Conservation (phyloP, 2,329 filamentous ascomycete genomes). For the Ascochyta koolunga region DNA sequence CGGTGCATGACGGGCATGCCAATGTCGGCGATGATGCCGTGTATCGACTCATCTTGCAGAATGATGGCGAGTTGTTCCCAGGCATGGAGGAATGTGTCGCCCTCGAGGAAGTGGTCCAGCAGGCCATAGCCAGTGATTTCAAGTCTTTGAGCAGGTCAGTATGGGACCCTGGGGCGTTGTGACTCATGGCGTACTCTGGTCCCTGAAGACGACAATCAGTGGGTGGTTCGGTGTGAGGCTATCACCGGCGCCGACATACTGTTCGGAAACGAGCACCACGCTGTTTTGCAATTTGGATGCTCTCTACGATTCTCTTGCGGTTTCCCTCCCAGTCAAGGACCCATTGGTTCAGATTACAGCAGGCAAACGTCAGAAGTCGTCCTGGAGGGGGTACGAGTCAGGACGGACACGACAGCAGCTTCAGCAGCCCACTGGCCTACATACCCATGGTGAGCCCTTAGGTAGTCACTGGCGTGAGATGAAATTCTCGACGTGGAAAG, state of each 20-base stretch:
- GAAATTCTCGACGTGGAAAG: neutral
- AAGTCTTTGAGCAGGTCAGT: slow-evolving; percentile 40
- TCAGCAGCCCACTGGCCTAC: neutral
- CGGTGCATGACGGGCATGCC: slow-evolving; percentile 61
- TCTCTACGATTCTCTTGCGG: slow-evolving; percentile 66
- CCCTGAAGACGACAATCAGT: slow-evolving; percentile 3
- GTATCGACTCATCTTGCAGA: slow-evolving; percentile 62
- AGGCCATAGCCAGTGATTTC: slow-evolving; percentile 41
- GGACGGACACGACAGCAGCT: neutral
- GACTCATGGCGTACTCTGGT: slow-evolving; percentile 7
- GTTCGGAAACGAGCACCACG: slow-evolving; percentile 13
- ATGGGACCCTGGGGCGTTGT: neutral
- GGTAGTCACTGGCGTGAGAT: neutral
- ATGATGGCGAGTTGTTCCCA: slow-evolving; percentile 68
- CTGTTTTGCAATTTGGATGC: slow-evolving; percentile 64
- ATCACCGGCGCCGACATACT: slow-evolving; percentile 52
- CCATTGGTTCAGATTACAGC: slow-evolving; percentile 41
- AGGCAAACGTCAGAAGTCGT: slow-evolving; percentile 35
- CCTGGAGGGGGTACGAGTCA: slow-evolving; percentile 10
- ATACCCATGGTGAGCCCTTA: slow-evolving; percentile 8
- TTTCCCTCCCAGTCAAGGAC: slow-evolving; percentile 60
- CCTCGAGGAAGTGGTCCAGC: slow-evolving; percentile 64
- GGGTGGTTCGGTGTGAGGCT: neutral
- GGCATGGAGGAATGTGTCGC: slow-evolving; percentile 33
- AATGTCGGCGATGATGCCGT: slow-evolving; percentile 60